phyloP scores from a whole-genome alignment of 2,329 filamentous ascomycete species.

The Cytospora chrysosperma region DNA sequence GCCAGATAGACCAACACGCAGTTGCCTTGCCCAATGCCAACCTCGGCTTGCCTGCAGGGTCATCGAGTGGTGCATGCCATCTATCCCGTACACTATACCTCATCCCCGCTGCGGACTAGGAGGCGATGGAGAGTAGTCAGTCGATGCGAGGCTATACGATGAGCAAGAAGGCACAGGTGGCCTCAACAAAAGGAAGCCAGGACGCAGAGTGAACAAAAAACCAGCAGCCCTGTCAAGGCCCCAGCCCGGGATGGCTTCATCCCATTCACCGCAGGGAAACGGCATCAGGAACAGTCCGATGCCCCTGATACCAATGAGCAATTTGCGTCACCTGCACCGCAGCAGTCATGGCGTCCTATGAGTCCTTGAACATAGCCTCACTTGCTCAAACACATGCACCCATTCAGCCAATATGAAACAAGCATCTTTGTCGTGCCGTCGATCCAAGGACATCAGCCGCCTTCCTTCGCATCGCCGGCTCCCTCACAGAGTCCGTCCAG shows the following conservation, averaged over 20 bases:
- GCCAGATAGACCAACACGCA: neutral
- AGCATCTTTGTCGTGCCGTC: neutral
- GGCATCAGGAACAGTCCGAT: neutral
- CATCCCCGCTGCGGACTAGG: no score
- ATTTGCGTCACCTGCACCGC: neutral
- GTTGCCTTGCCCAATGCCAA: neutral
- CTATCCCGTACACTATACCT: neutral
- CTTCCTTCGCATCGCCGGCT: neutral
- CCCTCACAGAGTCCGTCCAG: neutral
- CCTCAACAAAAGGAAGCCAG: neutral
- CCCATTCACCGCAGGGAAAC: neutral
- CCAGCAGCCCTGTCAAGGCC: no score
- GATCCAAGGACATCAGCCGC: neutral
- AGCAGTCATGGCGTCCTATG: neutral
- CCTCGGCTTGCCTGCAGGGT: neutral
- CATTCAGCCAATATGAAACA: neutral
- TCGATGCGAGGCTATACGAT: neutral
- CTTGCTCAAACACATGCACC: neutral
- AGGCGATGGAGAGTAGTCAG: neutral
- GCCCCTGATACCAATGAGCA: neutral
- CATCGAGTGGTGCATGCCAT: neutral
- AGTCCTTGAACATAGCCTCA: neutral
- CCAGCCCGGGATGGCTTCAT: neutral
- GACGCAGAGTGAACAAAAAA: no score
- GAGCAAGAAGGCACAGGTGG: neutral